Base-by-base conservation (phyloP, 345 rosid genomes). In the Populus deltoides region DNA sequence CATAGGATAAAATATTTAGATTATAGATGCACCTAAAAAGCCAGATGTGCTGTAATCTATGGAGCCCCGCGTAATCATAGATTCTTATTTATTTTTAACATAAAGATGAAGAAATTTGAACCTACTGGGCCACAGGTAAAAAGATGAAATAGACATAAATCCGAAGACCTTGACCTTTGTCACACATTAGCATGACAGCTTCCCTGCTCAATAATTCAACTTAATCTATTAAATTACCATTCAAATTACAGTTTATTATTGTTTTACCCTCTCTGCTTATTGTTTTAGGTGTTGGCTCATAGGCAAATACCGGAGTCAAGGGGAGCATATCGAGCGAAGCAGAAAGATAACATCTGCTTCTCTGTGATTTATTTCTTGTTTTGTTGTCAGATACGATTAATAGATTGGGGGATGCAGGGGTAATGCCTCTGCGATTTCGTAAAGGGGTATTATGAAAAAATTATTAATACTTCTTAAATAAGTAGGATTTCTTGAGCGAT, bases 91-190 rank as follows among this genome's bases (percentile, higher is more conserved):
- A 43, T 38, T 65, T 43, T 72, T 71, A 24, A 55, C 33, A 35
- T 35, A 22, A 72, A 66, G 78, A 76, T 67, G 74, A 47, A n/a
- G 63, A 82, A 65, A 78, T 69, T 45, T 70, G 29, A 4, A 55
- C 5, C 29, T 29, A 20, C 24, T 71, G 57, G 68, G 55, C 76
- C 78, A 4, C 31, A n/a, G 5, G 3, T 43, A 27, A 35, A 74
- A 82, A 74, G 72, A 38, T 69, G 75, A 61, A 77, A 24, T 27
- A 35, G 71, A 77, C 66, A 72, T 11, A 38, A 49, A 27, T 51
- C 70, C 47, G 18, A 47, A 12, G 81, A 65, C 74, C 55, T 65
- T 82, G 75, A 68, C 84, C 35, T 33, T 68, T 63, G 12, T 20
- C 41, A 22, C 24, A 31, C 70, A 17, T 33, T 17, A 16, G 31